Evolutionary conservation across 1,284 basidiomycete species (phyloP), one percentile per base, ranked within the genome.

Genomic region (Cutaneotrichosporon mucoides): DNA sequence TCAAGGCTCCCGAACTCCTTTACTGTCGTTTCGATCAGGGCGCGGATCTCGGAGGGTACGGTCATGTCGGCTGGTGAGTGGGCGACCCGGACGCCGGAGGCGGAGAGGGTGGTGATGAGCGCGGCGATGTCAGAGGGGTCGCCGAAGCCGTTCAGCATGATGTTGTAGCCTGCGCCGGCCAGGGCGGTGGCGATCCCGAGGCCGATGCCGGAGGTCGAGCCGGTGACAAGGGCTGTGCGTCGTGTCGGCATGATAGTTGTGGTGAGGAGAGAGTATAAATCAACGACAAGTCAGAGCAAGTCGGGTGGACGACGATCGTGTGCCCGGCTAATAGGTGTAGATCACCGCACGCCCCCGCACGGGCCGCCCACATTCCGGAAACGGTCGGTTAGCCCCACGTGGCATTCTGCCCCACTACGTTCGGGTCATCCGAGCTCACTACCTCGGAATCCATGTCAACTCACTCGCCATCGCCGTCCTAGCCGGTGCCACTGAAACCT

Each of bases 101-200:
- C 9, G 2, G 35, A 2, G 40, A 56, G 41, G 12, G 24, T 44
- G 13, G 15, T 4, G 15, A n/a, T 5, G 36, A 49, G 12, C 5
- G 12, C 50, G 11, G 13, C 45, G 24, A 56, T 54, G 3, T 15
- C 51, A 2, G n/a, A 3, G 0, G 45, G 24, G 40, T 40, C 24
- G 9, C 55, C 59, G 33, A 60, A 60, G 24, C 91, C 90, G 49
- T 92, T 86, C 50, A 98, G 82, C 49, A 96, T 77, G 40, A 98
- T 80, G 68, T 95, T 94, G 83, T 93, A 98, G 1, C 93, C 93
- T 41, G 86, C 85, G 55, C 79, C 79, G 40, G 84, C 83, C 37
- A 89, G 81, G 71, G 88, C 86, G n/a, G 84, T 73, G 3, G 86
- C 84, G 66, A 87, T 88, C 68, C 87, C 86, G 50, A 82, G 82